Evolutionary conservation across 1,139 yeast genomes (phyloP).

Genomic region (Chernovozyma aurita): DNA sequence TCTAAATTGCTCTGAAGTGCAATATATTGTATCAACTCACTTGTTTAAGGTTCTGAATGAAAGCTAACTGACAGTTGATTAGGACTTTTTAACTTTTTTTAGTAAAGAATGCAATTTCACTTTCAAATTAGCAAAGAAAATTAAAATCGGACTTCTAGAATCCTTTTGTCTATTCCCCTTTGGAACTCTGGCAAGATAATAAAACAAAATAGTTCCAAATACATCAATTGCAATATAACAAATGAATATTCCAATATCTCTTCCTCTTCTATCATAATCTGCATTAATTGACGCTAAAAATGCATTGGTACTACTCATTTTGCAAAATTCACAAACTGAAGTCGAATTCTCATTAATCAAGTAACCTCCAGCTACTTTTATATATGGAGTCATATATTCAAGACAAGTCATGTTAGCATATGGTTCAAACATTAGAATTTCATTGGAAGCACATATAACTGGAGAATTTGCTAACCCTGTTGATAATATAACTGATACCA

Average conservation of each 20-base stretch:
- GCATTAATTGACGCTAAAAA: slow-evolving; percentile 44
- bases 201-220: slow-evolving; percentile 47
- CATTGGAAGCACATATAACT: slow-evolving; percentile 23
- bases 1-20: too few species aligned
- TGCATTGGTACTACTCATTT: slow-evolving; percentile 43
- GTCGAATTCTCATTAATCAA: slow-evolving; percentile 40
- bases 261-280: slow-evolving; percentile 51
- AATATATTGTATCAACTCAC: too few species aligned
- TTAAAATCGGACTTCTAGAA: not conserved
- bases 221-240: slow-evolving; percentile 49
- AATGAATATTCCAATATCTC: slow-evolving; percentile 61
- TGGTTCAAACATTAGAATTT: slow-evolving; percentile 23
- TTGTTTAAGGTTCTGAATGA: too few species aligned
- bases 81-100: not conserved
- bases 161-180: slow-evolving; percentile 27
- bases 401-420: slow-evolving; percentile 55
- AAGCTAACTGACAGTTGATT: too few species aligned
- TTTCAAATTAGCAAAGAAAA: not conserved
- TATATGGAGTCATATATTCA: slow-evolving; percentile 44
- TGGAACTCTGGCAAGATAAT: slow-evolving; percentile 82
- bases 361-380: slow-evolving; percentile 47
- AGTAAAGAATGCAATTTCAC: not conserved
- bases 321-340: slow-evolving; percentile 49
- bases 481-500: slow-evolving; percentile 31
- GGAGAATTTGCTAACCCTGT: slow-evolving; percentile 14